Base-by-base conservation (phyloP, 83 land plant genomes). In the Thuja plicata region DNA sequence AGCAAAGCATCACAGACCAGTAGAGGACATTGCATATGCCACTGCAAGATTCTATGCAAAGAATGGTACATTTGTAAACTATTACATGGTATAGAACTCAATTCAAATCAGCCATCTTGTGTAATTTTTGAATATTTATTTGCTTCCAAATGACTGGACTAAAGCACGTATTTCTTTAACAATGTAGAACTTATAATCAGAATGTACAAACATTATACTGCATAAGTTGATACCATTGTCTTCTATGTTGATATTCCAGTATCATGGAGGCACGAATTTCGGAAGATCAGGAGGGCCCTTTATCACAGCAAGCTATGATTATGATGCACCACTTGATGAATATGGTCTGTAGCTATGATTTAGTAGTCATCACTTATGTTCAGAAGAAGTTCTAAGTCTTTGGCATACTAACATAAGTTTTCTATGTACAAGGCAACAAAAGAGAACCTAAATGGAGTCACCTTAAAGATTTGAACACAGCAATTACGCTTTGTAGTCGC, bases 301-400 rank as follows among this genome's bases (percentile, higher is more conserved):
- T 84, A 90, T 93, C 87, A 92, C 92, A 16, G 93, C 97, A 17
- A 90, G 96, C 37, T 96, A 96, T 89, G 96, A 96, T 91, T 96
- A 96, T 89, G 96, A 96, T 86, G 96, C 97, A 35, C 97, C 97
- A 48, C 91, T 96, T 37, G 97, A 96, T 90, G 97, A 96, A 88
- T 96, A 88, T 86, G 97, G 97, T 96, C 5, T 46, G 89, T 21
- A 45, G 34, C 73, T 32, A 60, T 55, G 85, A 37, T 41, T 38
- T 60, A 55, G 52, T 50, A 35, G 37, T 73, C 45, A 27, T 21
- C 19, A 21, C 52, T n/a, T 41, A 10, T 74, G 5, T 87, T 24
- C 13, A 0, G 46, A 46, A 46, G 0, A 13, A 32, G 79, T 88
- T n/a, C 16, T 38, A 84, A 19, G 32, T 17, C 43, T 6, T 57